A percentile compares a stretch with the other conserved stretches of the same genome.
Evolutionary conservation across 2,329 filamentous ascomycete genomes (phyloP).

Genomic region (Ophiocordyceps sinensis): DNA sequence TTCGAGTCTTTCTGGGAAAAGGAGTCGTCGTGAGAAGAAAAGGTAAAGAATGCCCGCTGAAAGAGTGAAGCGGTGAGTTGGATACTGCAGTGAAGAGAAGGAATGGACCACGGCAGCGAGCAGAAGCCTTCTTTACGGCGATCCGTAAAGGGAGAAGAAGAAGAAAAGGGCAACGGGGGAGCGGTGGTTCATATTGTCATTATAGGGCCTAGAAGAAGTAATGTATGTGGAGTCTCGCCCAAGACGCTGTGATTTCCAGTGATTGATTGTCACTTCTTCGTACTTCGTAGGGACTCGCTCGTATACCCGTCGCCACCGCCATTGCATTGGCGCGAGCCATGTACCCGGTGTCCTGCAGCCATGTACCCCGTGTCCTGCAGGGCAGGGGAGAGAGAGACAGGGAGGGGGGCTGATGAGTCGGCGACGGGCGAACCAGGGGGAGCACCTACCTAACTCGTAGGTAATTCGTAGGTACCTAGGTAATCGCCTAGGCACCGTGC

Average conservation of each 20-base stretch:
- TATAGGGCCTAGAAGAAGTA: no score
- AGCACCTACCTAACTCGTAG: no score
- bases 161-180: constrained; percentile 15
- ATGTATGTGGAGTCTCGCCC: no score
- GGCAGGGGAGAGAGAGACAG: constrained; percentile 1
- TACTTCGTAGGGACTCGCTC: no score
- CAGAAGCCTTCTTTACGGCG: constrained; percentile 31
- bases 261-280: no score
- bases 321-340: neutral
- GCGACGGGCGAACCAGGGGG: constrained; percentile 3
- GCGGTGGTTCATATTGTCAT: constrained; percentile 11
- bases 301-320: constrained; percentile 1
- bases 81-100: constrained; percentile 22
- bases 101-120: constrained; percentile 34
- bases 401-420: constrained; percentile 5
- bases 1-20: constrained; percentile 3
- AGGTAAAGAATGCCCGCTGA: constrained; percentile 66
- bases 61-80: constrained; percentile 67
- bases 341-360: constrained; percentile 2
- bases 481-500: neutral
- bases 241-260: no score
- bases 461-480: no score
- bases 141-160: constrained; percentile 23
- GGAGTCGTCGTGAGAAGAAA: constrained; percentile 1
- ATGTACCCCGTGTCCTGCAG: constrained; percentile 2